Conservation (phyloP, 2,329 filamentous ascomycete species). For the Nannizziopsis barbatae region DNA sequence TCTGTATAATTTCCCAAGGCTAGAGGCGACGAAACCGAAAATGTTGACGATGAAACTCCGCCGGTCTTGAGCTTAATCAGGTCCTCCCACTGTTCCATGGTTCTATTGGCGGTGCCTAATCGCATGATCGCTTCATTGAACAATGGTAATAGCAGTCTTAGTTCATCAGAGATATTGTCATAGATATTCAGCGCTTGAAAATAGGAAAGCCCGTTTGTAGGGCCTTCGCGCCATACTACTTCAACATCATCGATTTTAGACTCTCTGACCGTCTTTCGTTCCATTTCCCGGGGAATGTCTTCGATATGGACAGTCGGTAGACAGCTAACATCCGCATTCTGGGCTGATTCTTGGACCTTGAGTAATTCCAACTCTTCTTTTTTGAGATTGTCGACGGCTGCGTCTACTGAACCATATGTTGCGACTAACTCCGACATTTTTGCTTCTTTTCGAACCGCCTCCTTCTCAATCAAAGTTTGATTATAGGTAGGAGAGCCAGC, state of each 20-base stretch:
- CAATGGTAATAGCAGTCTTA: conserved; percentile 72
- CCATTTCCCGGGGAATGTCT: conserved; percentile 73
- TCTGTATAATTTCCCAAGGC: conserved; percentile 62
- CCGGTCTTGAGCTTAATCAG: conserved; percentile 93
- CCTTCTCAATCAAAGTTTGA: conserved; percentile 63
- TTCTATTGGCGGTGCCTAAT: conserved; percentile 73
- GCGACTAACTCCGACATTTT: conserved; percentile 63
- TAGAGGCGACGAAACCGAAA: conserved; percentile 65
- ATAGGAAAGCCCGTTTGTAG: conserved; percentile 92
- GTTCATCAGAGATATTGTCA: conserved; percentile 67
- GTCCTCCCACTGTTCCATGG: conserved; percentile 92
- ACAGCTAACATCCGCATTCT: conserved; percentile 73
- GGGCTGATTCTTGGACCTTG: conserved; percentile 70
- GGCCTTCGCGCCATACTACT: conserved; percentile 82
- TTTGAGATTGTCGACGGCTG: conserved; percentile 60
- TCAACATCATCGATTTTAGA: conserved; percentile 50
- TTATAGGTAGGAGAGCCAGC: conserved; percentile 66
- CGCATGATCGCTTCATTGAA: conserved; percentile 92
- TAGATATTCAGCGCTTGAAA: conserved; percentile 80
- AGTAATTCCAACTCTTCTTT: conserved; percentile 70
- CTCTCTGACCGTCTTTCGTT: conserved; percentile 56
- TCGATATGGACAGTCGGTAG: conserved; percentile 77
- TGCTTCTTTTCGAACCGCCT: conserved; percentile 58
- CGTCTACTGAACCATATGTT: conserved; percentile 57
- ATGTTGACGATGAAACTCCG: conserved; percentile 73